Evolutionary conservation across 805 yeast species (phyloP).

Genomic region (Helenozyma rhizophorensis): DNA sequence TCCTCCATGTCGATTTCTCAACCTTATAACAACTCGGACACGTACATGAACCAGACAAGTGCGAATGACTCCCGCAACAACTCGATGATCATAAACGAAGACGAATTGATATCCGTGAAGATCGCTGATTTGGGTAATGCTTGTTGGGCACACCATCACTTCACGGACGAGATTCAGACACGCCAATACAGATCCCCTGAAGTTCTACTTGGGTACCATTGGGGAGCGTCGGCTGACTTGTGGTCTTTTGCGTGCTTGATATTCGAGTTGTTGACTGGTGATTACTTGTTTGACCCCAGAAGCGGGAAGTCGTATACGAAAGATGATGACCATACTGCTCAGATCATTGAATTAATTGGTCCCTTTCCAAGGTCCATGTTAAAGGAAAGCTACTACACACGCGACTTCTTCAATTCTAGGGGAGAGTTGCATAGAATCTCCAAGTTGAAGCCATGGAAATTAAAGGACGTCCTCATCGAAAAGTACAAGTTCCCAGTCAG

Average conservation of each 20-base stretch:
- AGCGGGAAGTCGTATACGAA: constrained; percentile 43
- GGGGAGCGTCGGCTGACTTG: constrained; percentile 62
- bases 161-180: constrained; percentile 65
- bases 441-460: constrained; percentile 48
- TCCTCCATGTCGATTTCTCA: constrained; percentile 40
- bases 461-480: constrained; percentile 44
- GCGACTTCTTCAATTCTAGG: constrained; percentile 17
- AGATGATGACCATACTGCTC: constrained; percentile 63
- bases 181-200: constrained; percentile 67
- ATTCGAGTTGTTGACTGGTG: constrained; percentile 59
- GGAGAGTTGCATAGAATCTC: constrained; percentile 41
- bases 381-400: constrained; percentile 30
- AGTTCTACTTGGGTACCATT: constrained; percentile 48
- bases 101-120: constrained; percentile 50
- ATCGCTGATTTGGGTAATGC: constrained; percentile 72
- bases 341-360: constrained; percentile 52
- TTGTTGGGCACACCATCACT: constrained; percentile 59
- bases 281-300: constrained; percentile 59
- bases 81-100: constrained; percentile 25
- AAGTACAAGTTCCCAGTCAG: constrained; percentile 49
- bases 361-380: constrained; percentile 37
- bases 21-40: constrained; percentile 15
- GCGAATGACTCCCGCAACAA: constrained; percentile 5
- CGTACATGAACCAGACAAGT: constrained; percentile 7
- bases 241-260: constrained; percentile 60